Percentiles rank a stretch among this genome's conserved stretches.
These are phyloP conservation scores for Apophysomyces elegans DNA, from an alignment of 371 early-diverging fungal species.

Conservation along the genomic window DNA sequence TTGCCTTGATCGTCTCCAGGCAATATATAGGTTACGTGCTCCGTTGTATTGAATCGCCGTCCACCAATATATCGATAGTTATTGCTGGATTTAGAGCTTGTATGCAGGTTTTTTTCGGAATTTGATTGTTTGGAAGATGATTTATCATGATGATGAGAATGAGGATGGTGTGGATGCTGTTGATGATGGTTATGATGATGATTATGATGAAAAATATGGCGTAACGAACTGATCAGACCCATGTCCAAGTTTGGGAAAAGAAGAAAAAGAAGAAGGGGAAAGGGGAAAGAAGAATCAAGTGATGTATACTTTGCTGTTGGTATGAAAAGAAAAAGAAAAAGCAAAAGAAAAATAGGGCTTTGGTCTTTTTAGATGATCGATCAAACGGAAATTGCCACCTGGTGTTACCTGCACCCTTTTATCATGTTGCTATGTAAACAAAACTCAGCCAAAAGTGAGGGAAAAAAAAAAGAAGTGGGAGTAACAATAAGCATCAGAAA, in stretches of 20 bases:
- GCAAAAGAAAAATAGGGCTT: too few species aligned
- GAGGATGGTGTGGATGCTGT: not conserved
- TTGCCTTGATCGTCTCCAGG: slow-evolving; percentile 57
- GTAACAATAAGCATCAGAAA: not conserved
- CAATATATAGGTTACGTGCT: slow-evolving; percentile 50
- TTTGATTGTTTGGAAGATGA: not conserved
- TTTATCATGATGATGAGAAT: not conserved
- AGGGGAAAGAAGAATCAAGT: not conserved
- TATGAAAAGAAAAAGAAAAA: too few species aligned
- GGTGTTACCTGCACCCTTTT: slow-evolving; percentile 8
- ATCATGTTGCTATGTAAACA: slow-evolving; percentile 1
- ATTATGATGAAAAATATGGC: slow-evolving; percentile 5
- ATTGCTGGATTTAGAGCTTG: not conserved
- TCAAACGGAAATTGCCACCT: slow-evolving; percentile 4
- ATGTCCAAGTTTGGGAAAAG: slow-evolving; percentile 2
- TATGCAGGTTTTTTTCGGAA: not conserved
- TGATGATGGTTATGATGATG: not conserved
- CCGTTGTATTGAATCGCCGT: slow-evolving; percentile 50
- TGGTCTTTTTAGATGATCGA: slow-evolving; percentile 6
- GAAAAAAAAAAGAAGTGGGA: not conserved
- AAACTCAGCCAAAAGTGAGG: not conserved
- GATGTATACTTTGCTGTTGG: too few species aligned
- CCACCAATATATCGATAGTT: slow-evolving; percentile 42
- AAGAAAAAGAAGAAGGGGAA: not conserved
- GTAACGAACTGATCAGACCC: not conserved